Evolutionary conservation across 257 asterid genomes (phyloP), one percentile per base, ranked within the genome.

Genomic region (Solanum bulbocastanum): DNA sequence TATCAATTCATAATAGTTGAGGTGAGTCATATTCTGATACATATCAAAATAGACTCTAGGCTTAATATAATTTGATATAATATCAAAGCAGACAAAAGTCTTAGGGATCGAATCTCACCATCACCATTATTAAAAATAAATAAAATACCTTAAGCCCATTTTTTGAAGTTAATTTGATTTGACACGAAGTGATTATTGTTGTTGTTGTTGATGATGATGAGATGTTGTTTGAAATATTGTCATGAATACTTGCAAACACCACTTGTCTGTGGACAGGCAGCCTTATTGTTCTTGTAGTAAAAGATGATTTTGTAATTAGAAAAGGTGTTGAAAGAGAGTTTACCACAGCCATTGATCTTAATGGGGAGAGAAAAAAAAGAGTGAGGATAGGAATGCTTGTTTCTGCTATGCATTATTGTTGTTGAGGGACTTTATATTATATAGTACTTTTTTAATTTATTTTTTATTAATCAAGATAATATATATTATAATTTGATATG

Each of bases 91-190:
- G 20, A 46, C 62, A 52, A 15, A 52, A 18, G 62, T 16, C 0
- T 1, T 52, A 4, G 22, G 22, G 3, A 52, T 52, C 62, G 4
- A 52, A 52, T 52, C 8, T 20, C 23, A 52, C 10, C 6, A 16
- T 52, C 56, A 52, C 18, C 4, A 16, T 16, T 52, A 52, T 52
- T 16, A 2, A 52, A 52, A 52, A 11, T 9, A 22, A 52, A 52
- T 52, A 25, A 27, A 9, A 20, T 72, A 36, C 13, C 74, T 4
- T 5, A 13, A 87, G 90, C 93, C 87, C 91, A 84, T 86, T 92
- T 86, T 86, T 88, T 52, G 83, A 44, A 30, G 91, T 84, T 83
- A 93, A 90, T 92, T 89, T 88, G 88, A 91, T 92, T 90, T 86
- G 90, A 37, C 86, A 85, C 49, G 87, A 46, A 8, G 36, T 58